Percentiles rank a stretch among this genome's conserved stretches.
Conservation (phyloP, 225 moss, liverwort and hornwort genomes). For the Rhytidiadelphus loreus region DNA sequence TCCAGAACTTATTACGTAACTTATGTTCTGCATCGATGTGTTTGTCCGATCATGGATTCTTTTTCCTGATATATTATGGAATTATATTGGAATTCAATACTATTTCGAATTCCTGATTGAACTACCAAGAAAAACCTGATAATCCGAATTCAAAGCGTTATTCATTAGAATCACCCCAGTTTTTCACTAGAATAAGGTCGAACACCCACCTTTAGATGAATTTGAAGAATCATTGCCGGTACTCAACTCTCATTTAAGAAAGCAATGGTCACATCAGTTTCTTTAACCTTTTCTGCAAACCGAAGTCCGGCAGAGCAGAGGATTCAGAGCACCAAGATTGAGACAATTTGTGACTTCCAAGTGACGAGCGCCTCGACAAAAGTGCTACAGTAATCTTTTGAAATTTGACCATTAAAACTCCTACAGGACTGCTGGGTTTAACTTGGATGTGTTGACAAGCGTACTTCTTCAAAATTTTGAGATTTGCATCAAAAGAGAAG, state of each 20-base stretch:
- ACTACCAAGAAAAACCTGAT: neutral
- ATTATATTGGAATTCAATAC: neutral
- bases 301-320: neutral
- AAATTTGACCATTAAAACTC: neutral
- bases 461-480: neutral
- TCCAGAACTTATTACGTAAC: too few species aligned
- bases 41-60: neutral
- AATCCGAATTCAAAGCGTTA: neutral
- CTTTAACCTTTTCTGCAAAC: neutral
- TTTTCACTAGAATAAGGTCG: neutral
- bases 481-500: neutral
- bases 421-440: neutral
- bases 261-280: neutral
- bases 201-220: neutral
- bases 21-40: neutral
- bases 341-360: neutral
- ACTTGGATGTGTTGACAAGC: neutral
- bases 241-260: neutral
- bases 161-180: neutral
- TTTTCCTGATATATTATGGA: neutral
- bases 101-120: neutral
- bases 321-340: neutral
- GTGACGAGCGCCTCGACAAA: neutral
- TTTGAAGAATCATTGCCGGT: neutral
- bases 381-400: too few species aligned